Base-by-base conservation (phyloP, 2,329 filamentous ascomycete species). In the Dissoconium aciculare region DNA sequence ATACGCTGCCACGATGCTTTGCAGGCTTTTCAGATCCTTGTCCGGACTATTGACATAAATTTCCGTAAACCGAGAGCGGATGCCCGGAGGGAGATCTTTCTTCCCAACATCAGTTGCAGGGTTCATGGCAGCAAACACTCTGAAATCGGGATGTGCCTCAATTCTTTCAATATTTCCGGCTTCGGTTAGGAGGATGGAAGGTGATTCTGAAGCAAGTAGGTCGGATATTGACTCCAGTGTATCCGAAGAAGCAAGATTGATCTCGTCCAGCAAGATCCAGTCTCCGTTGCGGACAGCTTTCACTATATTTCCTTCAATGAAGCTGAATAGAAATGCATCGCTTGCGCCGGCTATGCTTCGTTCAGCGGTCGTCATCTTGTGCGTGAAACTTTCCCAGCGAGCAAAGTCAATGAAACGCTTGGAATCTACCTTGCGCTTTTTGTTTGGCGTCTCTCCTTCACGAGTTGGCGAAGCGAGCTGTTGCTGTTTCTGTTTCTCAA, bases 41-140 rank as follows among this genome's bases (percentile, higher is more conserved):
- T 99, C 89, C 0, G 89, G 87, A 43, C 83, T 89, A 32, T 82
- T 74, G 14, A 98, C 84, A 51, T 92, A 98, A 13, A 98, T 66
- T 54, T 99, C 89, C 0, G 89, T 95, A 50, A 99, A 99, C 28
- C 85, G 72, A 5, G 85, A 92, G 33, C 87, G 69, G 26, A 95
- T 72, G 2, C 87, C 85, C 32, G 81, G 74, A 1, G 87, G 84
- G 11, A 99, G 62, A 54, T 98, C 89, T 33, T 87, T 77, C 58
- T 98, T 99, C 37, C 91, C 89, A 33, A 94, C 75, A 59, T 99
- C 89, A 3, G 89, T 98, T 4, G 89, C 89, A 16, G 89, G 89
- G 49, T 99, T 99, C 89, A 99, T 99, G 15, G 91, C 89, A 30
- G 82, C 91, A 50, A 99, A 98, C 10, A 99, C 80, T 23, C 89